These are phyloP conservation scores for Ophioceras dolichostomum DNA, from an alignment of 2,329 filamentous ascomycete genomes.

Conservation along the genomic window DNA sequence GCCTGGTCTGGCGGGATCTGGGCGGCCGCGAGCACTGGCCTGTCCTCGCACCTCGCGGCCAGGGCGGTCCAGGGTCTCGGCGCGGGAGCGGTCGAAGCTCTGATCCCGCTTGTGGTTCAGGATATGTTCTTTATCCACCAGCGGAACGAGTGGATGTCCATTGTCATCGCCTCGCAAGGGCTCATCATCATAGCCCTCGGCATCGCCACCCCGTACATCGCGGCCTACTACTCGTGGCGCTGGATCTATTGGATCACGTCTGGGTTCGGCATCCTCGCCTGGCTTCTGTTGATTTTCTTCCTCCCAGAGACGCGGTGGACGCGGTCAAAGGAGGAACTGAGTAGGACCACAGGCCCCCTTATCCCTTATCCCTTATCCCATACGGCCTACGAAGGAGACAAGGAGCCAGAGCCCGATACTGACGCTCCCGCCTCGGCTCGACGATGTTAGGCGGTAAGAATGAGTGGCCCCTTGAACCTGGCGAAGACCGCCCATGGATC, in stretches of 20 bases:
- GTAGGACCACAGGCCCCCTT: conserved; percentile 6
- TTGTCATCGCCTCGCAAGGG: conserved; percentile 16
- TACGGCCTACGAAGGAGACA: too few species aligned
- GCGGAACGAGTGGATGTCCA: conserved; percentile 19
- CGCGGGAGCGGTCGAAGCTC: conserved; percentile 20
- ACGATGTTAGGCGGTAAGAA: neutral
- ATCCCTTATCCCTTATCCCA: neutral
- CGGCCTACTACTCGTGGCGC: conserved; percentile 18
- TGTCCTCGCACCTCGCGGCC: conserved; percentile 16
- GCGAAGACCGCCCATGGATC: conserved; percentile 14
- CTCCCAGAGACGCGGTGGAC: conserved; percentile 22
- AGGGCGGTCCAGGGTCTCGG: conserved; percentile 21
- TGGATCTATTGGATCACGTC: conserved; percentile 22
- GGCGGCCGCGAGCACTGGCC: conserved; percentile 17
- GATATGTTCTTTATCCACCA: conserved; percentile 26
- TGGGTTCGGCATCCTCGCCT: conserved; percentile 16
- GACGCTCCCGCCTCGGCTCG: too few species aligned
- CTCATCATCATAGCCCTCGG: conserved; percentile 17
- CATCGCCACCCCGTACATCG: conserved; percentile 16
- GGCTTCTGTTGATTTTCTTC: conserved; percentile 18
- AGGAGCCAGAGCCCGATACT: too few species aligned
- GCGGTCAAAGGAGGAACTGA: conserved; percentile 16
- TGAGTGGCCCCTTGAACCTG: conserved; percentile 8
- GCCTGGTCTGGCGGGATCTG: conserved; percentile 23
- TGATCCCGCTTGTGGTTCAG: conserved; percentile 24